phyloP scores from a whole-genome alignment of 2,329 filamentous ascomycete species.

The Chrysoporthe austroafricana region DNA sequence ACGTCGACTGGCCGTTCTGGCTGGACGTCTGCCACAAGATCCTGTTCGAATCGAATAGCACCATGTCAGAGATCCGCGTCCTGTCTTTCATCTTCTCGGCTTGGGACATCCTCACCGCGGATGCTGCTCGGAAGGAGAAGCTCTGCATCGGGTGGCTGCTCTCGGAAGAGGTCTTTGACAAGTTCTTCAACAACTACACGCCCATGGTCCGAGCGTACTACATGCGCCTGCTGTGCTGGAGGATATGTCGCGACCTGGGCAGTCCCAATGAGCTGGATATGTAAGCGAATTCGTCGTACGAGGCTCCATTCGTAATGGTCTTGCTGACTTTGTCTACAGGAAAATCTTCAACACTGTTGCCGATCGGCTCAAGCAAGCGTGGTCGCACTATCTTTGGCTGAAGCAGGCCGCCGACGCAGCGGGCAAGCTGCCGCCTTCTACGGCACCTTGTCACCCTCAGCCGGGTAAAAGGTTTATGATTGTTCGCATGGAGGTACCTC shows the following conservation, averaged over 20 bases:
- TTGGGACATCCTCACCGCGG: conserved; percentile 73
- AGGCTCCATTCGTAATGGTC: neutral
- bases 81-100: conserved; percentile 80
- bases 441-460: conserved; percentile 81
- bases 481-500: conserved; percentile 72
- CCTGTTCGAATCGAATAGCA: conserved; percentile 76
- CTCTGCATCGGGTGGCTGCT: conserved; percentile 79
- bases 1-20: conserved; percentile 85
- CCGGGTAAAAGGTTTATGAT: conserved; percentile 87
- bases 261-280: conserved; percentile 66
- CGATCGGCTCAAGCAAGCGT: conserved; percentile 70
- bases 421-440: conserved; percentile 66
- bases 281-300: conserved; percentile 53
- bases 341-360: conserved; percentile 71
- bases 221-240: conserved; percentile 89
- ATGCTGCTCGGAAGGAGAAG: conserved; percentile 68
- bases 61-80: conserved; percentile 84
- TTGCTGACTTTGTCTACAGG: conserved; percentile 47
- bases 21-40: conserved; percentile 78
- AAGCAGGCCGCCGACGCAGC: conserved; percentile 66
- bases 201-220: conserved; percentile 94
- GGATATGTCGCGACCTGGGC: conserved; percentile 77
- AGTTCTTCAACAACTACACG: conserved; percentile 91
- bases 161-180: conserved; percentile 73
- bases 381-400: conserved; percentile 79